Evolutionary conservation across 2,329 filamentous ascomycete genomes (phyloP).

Genomic region (Botryosphaeria dothidea): DNA sequence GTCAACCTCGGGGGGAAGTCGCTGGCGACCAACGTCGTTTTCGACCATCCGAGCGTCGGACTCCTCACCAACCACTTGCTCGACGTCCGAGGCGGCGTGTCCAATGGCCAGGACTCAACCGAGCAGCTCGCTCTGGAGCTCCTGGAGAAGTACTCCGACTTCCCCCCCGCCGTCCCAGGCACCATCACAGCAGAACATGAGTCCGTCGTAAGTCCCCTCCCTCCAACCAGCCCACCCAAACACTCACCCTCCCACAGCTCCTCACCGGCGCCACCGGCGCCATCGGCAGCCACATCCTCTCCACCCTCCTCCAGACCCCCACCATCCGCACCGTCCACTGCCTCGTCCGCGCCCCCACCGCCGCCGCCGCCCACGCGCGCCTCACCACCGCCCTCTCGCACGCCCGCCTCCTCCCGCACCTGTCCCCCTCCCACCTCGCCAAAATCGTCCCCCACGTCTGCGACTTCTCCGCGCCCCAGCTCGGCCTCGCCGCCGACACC

Average conservation of each 20-base stretch:
- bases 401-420: slow-evolving; percentile 32
- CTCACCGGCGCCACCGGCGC: slow-evolving; percentile 66
- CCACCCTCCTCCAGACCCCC: slow-evolving; percentile 26
- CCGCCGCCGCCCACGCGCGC: slow-evolving; percentile 26
- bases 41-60: slow-evolving; percentile 53
- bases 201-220: not conserved
- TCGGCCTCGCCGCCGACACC: slow-evolving; percentile 39
- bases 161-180: slow-evolving; percentile 22
- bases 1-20: slow-evolving; percentile 48
- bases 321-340: slow-evolving; percentile 48
- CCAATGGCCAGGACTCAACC: slow-evolving; percentile 27
- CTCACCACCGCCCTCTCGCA: slow-evolving; percentile 33
- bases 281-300: slow-evolving; percentile 58
- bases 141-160: slow-evolving; percentile 43
- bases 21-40: slow-evolving; percentile 57
- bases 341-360: slow-evolving; percentile 44
- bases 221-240: not conserved
- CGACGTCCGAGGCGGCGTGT: slow-evolving; percentile 33
- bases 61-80: slow-evolving; percentile 45
- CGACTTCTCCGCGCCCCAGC: slow-evolving; percentile 28
- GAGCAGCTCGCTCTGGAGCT: slow-evolving; percentile 43
- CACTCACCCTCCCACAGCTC: slow-evolving; percentile 31
- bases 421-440: slow-evolving; percentile 25
- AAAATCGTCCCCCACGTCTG: slow-evolving; percentile 37
- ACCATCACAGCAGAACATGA: slow-evolving; percentile 20